Conservation (phyloP, 441 rosid species). For the Euphorbia corollata region DNA sequence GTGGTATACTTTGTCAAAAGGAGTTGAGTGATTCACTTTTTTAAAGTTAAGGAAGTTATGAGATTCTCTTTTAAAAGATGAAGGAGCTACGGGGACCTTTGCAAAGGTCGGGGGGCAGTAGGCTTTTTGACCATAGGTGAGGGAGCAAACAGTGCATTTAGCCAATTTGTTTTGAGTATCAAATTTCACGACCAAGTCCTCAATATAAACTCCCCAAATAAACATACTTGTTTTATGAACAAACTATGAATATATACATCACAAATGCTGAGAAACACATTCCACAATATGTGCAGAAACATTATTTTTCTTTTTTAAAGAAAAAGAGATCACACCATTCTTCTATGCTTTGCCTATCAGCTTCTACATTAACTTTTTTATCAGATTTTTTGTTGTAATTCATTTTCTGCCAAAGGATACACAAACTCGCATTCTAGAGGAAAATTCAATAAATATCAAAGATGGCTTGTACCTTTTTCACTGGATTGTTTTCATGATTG, state of each 20-base stretch:
- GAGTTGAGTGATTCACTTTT: too few species aligned
- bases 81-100: too few species aligned
- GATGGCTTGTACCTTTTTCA: conserved; percentile 3
- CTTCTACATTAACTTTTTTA: not conserved
- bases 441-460: conserved; percentile 2
- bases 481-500: conserved; percentile 40
- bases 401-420: not conserved
- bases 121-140: too few species aligned
- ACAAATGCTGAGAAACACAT: not conserved
- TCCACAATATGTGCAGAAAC: not conserved
- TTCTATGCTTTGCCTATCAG: not conserved
- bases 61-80: too few species aligned
- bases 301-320: not conserved
- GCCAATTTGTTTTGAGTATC: too few species aligned
- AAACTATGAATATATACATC: not conserved
- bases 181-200: too few species aligned
- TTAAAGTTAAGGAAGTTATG: too few species aligned
- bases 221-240: too few species aligned
- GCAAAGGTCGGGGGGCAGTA: too few species aligned
- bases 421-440: not conserved
- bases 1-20: too few species aligned
- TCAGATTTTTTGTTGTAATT: not conserved
- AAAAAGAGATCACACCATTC: not conserved
- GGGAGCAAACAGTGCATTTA: too few species aligned
- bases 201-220: too few species aligned